Evolutionary conservation across 2,329 filamentous ascomycete genomes (phyloP), one percentile per base, ranked within the genome.

Genomic region (Hypoxylon sp.): DNA sequence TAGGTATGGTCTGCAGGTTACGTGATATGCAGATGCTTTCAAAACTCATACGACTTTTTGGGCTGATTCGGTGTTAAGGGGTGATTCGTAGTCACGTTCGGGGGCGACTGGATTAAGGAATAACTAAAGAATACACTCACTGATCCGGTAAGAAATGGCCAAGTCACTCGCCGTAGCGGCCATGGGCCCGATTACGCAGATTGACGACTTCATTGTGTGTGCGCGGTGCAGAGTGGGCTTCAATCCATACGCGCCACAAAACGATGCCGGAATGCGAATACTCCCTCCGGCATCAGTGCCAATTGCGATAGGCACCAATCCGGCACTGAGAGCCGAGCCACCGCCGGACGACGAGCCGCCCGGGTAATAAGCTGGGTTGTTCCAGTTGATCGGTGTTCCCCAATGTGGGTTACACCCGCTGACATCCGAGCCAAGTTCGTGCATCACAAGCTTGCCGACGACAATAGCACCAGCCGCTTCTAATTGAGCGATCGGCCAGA

Each of bases 271-370:
- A 39, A 96, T 87, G 42, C 93, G 89, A 63, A 93, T 87, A 67
- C 90, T 92, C 66, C 92, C 92, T 39, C 92, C 92, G 1, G 92
- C 91, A 73, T 95, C 92, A 5, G 90, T 91, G 39, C 92, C 93
- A 26, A 94, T 83, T 1, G 88, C 87, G 68, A 94, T 89, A n/a
- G 93, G 92, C 2, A 94, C 85, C 24, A 96, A 80, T 1, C 93
- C 93, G 6, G 88, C 86, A 19, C 86, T 86, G 26, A 94, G 84
- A 11, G 89, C 87, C 58, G 93, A 95, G 0, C 86, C 92, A 2
- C 87, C 91, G 2, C 93, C 93, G 2, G 92, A 92, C 0, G 93
- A 94, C 0, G 92, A 94, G 29, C 93, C 93, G 52, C 93, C 93
- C 3, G 91, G 89, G 77, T 94, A 97, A 83, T 94, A 96, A 2